Base-by-base conservation (phyloP, 73 alveolate genomes). In the Effrenium voratum region DNA sequence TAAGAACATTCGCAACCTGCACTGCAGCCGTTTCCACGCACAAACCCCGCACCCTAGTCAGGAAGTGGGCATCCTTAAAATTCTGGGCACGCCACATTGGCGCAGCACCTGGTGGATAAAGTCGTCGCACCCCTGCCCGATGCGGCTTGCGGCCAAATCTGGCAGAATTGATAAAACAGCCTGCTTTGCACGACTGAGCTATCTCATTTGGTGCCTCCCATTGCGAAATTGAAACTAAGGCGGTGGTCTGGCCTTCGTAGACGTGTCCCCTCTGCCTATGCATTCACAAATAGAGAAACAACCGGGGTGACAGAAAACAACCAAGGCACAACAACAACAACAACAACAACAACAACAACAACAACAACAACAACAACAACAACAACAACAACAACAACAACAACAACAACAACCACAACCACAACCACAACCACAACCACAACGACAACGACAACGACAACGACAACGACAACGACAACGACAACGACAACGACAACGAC, bases 41-140 rank as follows among this genome's bases (percentile, higher is more conserved):
- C n/a, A n/a, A n/a, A n/a, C n/a, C n/a, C n/a, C n/a, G n/a, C n/a
- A n/a, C n/a, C n/a, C n/a, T n/a, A n/a, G n/a, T n/a, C n/a, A n/a
- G n/a, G n/a, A n/a, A n/a, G n/a, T n/a, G n/a, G n/a, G n/a, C n/a
- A n/a, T n/a, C n/a, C n/a, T n/a, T n/a, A n/a, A n/a, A n/a, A n/a
- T n/a, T n/a, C n/a, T n/a, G n/a, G 63, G 63, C 63, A 30, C 49
- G 32, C 44, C n/a, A 47, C 94, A 86, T 41, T 86, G 94, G 38
- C 94, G 94, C 57, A 86, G 94, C 44, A 34, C 55, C 16, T 43
- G 76, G 63, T 86, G 94, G 32, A 86, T 55, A 36, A 86, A 86
- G 94, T 60, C 82, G 43, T 86, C 94, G 32, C 94, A 86, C 30
- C 82, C 66, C 93, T 82, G 57, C 30, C 68, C 22, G 70, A 38